Evolutionary conservation across 352 stramenopile species (phyloP).

Genomic region (Phytophthora hibernalis): DNA sequence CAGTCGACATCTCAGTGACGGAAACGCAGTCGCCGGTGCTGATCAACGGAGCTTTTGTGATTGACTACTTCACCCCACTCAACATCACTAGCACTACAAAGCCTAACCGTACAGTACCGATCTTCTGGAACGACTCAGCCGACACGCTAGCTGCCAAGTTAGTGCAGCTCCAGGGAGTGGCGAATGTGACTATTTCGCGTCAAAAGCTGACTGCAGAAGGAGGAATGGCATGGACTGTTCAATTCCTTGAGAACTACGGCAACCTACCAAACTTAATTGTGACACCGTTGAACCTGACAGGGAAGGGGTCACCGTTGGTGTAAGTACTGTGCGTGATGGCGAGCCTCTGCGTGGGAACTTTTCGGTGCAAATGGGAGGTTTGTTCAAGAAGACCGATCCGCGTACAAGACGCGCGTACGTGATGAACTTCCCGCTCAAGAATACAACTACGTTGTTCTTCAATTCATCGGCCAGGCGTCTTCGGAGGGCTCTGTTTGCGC

Average conservation of each 20-base stretch:
- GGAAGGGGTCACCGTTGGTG: slow-evolving; percentile 43
- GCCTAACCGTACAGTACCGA: slow-evolving; percentile 30
- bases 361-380: slow-evolving; percentile 58
- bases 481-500: slow-evolving; percentile 39
- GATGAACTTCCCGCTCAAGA: slow-evolving; percentile 43
- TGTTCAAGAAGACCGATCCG: slow-evolving; percentile 59
- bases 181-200: slow-evolving; percentile 49
- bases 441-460: slow-evolving; percentile 53
- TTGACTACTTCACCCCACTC: slow-evolving; percentile 55
- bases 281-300: slow-evolving; percentile 63
- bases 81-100: slow-evolving; percentile 42
- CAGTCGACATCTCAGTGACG: slow-evolving; percentile 23
- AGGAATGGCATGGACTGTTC: slow-evolving; percentile 69
- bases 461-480: slow-evolving; percentile 43
- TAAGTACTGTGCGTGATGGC: slow-evolving; percentile 52
- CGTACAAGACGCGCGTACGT: slow-evolving; percentile 54
- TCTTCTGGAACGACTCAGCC: slow-evolving; percentile 65
- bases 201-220: slow-evolving; percentile 59
- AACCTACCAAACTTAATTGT: slow-evolving; percentile 47
- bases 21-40: slow-evolving; percentile 46
- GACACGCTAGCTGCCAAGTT: slow-evolving; percentile 41
- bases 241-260: slow-evolving; percentile 71
- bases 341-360: slow-evolving; percentile 61
- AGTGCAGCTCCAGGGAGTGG: slow-evolving; percentile 54
- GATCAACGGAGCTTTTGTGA: slow-evolving; percentile 57